Percentiles rank a stretch among this genome's conserved stretches.
phyloP scores from a whole-genome alignment of 768 basidiomycete genomes.

The Termitomyces heimii region DNA sequence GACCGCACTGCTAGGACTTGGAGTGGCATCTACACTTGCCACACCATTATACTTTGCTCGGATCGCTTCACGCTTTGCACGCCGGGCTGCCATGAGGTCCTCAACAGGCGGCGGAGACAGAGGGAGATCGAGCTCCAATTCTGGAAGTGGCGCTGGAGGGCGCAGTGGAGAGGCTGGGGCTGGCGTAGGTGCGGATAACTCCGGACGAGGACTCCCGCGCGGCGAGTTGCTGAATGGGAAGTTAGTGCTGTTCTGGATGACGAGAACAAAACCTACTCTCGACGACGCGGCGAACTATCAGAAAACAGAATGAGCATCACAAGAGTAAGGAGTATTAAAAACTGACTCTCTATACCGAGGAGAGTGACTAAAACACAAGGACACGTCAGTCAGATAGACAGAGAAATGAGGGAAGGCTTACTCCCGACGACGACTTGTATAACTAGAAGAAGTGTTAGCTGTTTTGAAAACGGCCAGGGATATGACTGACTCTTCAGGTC shows the following conservation, averaged over 20 bases:
- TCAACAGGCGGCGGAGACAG: conserved; percentile 53
- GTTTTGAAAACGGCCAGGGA: neutral
- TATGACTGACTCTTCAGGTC: neutral
- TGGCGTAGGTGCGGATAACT: neutral
- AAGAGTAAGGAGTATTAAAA: neutral
- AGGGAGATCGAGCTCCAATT: conserved; percentile 50
- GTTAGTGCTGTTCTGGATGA: neutral
- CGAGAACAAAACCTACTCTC: neutral
- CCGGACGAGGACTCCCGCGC: conserved; percentile 24
- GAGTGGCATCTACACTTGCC: conserved; percentile 41
- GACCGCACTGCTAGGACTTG: conserved; percentile 70
- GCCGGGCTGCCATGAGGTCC: conserved; percentile 59
- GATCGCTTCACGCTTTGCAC: conserved; percentile 72
- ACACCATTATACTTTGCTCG: conserved; percentile 66
- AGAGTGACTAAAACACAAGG: neutral
- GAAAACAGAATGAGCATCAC: neutral
- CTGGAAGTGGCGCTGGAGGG: conserved; percentile 18
- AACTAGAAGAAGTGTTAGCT: neutral
- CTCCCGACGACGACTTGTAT: conserved; percentile 4
- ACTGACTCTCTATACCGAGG: conserved; percentile 3
- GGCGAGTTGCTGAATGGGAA: conserved; percentile 58
- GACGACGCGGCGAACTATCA: neutral
- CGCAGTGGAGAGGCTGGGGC: conserved; percentile 3
- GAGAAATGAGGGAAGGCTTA: neutral
- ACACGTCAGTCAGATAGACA: neutral